Evolutionary conservation across 108 stramenopile species (phyloP).

Genomic region (Cylindrotheca closterium): DNA sequence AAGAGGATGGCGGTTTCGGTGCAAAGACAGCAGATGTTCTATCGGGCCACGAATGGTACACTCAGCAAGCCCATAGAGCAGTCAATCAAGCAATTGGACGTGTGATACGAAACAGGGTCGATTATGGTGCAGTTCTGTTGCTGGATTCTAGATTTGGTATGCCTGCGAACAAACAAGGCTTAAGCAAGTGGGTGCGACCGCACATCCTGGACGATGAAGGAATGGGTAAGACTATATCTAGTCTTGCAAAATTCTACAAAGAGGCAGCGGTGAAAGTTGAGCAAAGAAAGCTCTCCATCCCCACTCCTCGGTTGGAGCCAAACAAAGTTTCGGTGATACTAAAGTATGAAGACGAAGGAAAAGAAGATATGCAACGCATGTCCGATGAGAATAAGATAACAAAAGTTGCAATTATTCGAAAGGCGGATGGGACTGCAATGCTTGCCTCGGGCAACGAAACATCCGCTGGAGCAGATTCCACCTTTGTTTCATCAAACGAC

Average conservation of each 20-base stretch:
- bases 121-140: slow-evolving; percentile 95
- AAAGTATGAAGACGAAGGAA: slow-evolving; percentile 37
- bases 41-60: slow-evolving; percentile 96
- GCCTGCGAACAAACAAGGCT: slow-evolving; percentile 59
- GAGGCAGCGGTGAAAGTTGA: slow-evolving; percentile 53
- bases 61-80: slow-evolving; percentile 93
- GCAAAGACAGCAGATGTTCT: slow-evolving; percentile 25
- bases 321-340: slow-evolving; percentile 28
- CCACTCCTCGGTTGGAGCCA: slow-evolving; percentile 4
- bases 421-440: slow-evolving; percentile 4
- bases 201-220: slow-evolving; percentile 74
- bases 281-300: slow-evolving; percentile 21
- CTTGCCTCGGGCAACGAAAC: neutral
- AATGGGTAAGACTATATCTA: slow-evolving; percentile 53
- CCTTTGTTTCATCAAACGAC: slow-evolving; percentile 45
- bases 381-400: slow-evolving; percentile 36
- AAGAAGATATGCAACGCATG: slow-evolving; percentile 29
- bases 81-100: slow-evolving; percentile 99
- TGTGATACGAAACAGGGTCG: slow-evolving; percentile 95
- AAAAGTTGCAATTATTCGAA: slow-evolving; percentile 56
- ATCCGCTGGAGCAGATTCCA: neutral
- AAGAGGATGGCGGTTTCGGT: slow-evolving; percentile 80
- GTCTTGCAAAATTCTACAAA: slow-evolving; percentile 64
- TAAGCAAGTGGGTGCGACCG: slow-evolving; percentile 86
- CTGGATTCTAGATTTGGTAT: slow-evolving; percentile 92